Evolutionary conservation across 1,284 basidiomycete genomes (phyloP), one percentile per base, ranked within the genome.

Genomic region (Marasmius oreades): DNA sequence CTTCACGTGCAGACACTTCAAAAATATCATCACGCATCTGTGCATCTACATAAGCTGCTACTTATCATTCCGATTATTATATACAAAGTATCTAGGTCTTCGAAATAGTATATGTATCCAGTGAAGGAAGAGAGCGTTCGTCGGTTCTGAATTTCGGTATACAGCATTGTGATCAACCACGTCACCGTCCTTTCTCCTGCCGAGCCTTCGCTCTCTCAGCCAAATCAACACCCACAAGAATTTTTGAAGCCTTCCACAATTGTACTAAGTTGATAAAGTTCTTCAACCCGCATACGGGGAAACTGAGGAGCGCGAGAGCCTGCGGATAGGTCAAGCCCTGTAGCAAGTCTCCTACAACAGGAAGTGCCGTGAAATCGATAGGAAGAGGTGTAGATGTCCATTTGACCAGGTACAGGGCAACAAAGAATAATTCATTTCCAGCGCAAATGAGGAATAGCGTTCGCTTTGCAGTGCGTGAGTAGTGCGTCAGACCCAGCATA

Each of bases 171-270:
- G 5, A 5, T 8, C 23, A 6, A 4, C 26, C 12, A 8, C 47
- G 6, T 46, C 26, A 33, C 31, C 47, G 24, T 33, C 26, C 31
- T 59, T 69, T 66, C 59, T 74, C 82, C 61, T 82, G 78, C 56
- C 90, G 75, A 31, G 82, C 88, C 60, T 82, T 80, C 53, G 86
- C 86, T 63, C 93, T 77, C 71, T 95, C 92, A 45, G 88, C 89
- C 52, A 95, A 74, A 68, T 95, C 93, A 11, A 95, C 89, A 4
- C 93, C 93, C 22, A 95, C 93, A 14, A 95, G 80, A 64, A 96
- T 91, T 78, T 98, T 98, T 16, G 92, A 92, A 24, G 96, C 96
- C 72, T 99, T 99, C 95, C 95, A 98, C 63, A 98, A 87, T 72
- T 99, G 97, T 6, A 99, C 95, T 45, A 91, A 73, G 71, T 98